Evolutionary conservation across 2,329 filamentous ascomycete genomes (phyloP).

Genomic region (Periconia sp.): DNA sequence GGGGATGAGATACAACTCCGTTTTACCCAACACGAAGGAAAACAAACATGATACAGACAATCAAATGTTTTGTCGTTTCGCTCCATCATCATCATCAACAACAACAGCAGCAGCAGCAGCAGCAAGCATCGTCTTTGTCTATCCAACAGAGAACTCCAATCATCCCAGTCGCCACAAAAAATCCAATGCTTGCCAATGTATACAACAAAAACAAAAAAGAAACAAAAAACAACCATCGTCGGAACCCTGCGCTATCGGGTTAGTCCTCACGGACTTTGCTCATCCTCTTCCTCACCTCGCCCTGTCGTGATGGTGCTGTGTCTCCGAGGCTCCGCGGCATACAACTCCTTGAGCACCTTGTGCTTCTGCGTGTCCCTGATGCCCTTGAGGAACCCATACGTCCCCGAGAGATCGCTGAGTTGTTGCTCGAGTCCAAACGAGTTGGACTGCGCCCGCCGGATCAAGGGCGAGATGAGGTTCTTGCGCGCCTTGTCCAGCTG

Average conservation of each 20-base stretch:
- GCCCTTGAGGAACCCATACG: slow-evolving; percentile 73
- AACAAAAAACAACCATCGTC: too few species aligned
- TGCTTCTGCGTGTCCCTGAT: slow-evolving; percentile 79
- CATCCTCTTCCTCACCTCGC: slow-evolving; percentile 16
- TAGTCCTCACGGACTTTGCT: slow-evolving; percentile 12
- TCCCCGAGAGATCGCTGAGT: slow-evolving; percentile 78
- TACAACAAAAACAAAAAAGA: background rate
- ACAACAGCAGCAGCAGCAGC: too few species aligned
- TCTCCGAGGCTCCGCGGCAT: slow-evolving; percentile 29
- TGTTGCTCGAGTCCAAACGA: slow-evolving; percentile 81
- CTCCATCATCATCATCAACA: too few species aligned
- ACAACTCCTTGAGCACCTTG: slow-evolving; percentile 79
- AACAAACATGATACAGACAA: too few species aligned
- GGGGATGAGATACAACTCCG: too few species aligned
- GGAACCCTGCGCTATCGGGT: background rate
- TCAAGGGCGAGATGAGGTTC: slow-evolving; percentile 81
- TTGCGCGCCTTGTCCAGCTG: slow-evolving; percentile 82
- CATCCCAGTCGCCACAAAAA: background rate
- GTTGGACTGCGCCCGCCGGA: slow-evolving; percentile 68
- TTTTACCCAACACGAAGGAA: too few species aligned
- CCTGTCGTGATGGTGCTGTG: slow-evolving; percentile 30
- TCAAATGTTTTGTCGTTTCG: too few species aligned
- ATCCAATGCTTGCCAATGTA: slow-evolving; percentile 5
- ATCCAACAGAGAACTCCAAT: background rate
- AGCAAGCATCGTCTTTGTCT: background rate